Conservation (phyloP, 371 early-diverging fungal genomes). For the Dichotomocladium elegans region DNA sequence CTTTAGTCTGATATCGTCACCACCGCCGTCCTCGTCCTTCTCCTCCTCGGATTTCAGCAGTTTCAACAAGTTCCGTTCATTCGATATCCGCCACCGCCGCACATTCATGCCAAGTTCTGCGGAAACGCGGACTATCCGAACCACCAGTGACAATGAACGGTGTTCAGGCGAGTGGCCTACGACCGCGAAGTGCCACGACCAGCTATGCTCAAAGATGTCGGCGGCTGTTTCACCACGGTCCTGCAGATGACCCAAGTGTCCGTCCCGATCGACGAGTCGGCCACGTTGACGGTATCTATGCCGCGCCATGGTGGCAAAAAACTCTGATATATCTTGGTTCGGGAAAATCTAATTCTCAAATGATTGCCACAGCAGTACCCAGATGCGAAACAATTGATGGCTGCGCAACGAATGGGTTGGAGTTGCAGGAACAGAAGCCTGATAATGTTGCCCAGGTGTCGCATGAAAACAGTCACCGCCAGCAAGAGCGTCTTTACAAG, state of each 20-base stretch:
- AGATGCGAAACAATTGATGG: too few species aligned
- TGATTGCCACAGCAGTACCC: too few species aligned
- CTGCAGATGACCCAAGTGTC: neutral
- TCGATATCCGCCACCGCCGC: neutral
- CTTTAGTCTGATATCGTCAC: neutral
- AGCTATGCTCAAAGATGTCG: neutral
- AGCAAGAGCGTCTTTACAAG: too few species aligned
- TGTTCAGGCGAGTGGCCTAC: slow-evolving; percentile 1
- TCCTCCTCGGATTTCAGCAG: neutral
- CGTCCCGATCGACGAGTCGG: slow-evolving; percentile 8
- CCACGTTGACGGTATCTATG: slow-evolving; percentile 7
- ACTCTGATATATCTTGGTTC: slow-evolving; percentile 10
- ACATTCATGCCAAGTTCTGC: too few species aligned
- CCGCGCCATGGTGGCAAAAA: slow-evolving; percentile 16
- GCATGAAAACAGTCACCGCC: too few species aligned
- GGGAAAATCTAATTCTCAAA: too few species aligned
- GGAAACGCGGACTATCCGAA: too few species aligned
- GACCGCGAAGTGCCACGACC: too few species aligned
- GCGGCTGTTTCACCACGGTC: neutral
- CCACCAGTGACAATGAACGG: neutral
- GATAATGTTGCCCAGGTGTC: too few species aligned
- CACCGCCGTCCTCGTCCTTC: neutral
- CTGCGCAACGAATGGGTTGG: too few species aligned
- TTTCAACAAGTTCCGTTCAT: neutral
- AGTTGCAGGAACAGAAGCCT: too few species aligned